Conservation (phyloP, 2,329 filamentous ascomycete genomes). For the Cercospora canescens region DNA sequence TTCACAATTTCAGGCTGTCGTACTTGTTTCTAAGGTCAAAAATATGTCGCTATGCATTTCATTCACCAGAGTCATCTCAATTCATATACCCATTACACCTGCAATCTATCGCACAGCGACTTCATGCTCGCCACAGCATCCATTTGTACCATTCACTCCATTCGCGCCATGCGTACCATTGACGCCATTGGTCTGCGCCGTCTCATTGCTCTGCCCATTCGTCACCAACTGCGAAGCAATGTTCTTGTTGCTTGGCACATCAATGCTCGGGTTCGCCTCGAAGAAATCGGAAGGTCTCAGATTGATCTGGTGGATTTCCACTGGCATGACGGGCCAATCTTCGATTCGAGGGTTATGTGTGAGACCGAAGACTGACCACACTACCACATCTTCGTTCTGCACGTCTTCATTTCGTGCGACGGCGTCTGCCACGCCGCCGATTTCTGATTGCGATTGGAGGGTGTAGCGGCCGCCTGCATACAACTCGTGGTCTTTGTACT, state of each 20-base stretch:
- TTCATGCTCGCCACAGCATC: neutral
- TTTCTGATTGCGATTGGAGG: constrained; percentile 47
- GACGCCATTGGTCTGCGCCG: neutral
- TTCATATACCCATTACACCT: neutral
- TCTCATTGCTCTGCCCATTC: constrained; percentile 9
- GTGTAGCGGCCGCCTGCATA: constrained; percentile 53
- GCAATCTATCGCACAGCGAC: neutral
- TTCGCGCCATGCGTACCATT: neutral
- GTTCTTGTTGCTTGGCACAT: constrained; percentile 45
- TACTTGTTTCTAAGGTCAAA: neutral
- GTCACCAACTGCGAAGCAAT: constrained; percentile 15
- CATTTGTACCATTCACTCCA: neutral
- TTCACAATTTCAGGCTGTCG: neutral
- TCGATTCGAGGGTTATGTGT: constrained; percentile 55
- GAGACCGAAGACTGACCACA: constrained; percentile 53
- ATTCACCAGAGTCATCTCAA: neutral
- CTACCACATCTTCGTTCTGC: constrained; percentile 48
- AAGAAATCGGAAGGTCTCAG: constrained; percentile 57
- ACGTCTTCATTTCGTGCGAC: constrained; percentile 45
- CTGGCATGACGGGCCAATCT: constrained; percentile 54
- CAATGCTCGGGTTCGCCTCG: constrained; percentile 53
- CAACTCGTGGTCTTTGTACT: constrained; percentile 53
- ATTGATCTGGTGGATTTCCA: constrained; percentile 50
- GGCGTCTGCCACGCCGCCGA: constrained; percentile 48
- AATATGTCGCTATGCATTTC: neutral